Conservation (phyloP, 2,329 filamentous ascomycete species). For the Penicillium sp. region DNA sequence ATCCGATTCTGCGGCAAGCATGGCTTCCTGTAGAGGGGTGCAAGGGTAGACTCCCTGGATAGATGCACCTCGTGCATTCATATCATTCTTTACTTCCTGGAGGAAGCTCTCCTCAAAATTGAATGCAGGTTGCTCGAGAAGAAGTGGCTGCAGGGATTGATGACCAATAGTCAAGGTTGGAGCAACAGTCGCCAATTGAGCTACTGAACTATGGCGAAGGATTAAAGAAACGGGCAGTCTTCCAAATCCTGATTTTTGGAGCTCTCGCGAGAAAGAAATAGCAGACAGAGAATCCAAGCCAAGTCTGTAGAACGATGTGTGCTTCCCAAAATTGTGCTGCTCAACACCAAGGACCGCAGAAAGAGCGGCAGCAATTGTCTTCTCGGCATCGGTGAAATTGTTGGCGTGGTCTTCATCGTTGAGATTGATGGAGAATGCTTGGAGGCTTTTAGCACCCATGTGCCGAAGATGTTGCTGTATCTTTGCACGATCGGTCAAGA, state of each 20-base stretch:
- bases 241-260: constrained; percentile 54
- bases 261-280: constrained; percentile 66
- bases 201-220: constrained; percentile 69
- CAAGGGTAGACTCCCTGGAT: constrained; percentile 72
- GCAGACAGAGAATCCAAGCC: constrained; percentile 84
- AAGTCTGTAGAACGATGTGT: constrained; percentile 74
- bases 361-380: constrained; percentile 59
- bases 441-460: constrained; percentile 54
- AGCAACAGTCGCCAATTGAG: constrained; percentile 56
- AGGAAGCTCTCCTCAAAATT: constrained; percentile 35
- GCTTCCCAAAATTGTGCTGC: constrained; percentile 56
- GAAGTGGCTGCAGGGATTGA: not conserved
- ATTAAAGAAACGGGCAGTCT: constrained; percentile 69
- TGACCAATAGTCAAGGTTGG: constrained; percentile 16
- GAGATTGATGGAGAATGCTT: constrained; percentile 38
- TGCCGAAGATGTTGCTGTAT: constrained; percentile 56
- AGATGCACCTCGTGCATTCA: constrained; percentile 36
- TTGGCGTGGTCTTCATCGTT: constrained; percentile 35
- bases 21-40: constrained; percentile 84
- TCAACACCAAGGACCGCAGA: constrained; percentile 55
- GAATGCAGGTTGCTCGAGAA: constrained; percentile 4
- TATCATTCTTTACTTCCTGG: constrained; percentile 36
- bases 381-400: constrained; percentile 61
- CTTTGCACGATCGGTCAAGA: constrained; percentile 68
- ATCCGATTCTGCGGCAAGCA: constrained; percentile 66